Conservation (phyloP, 345 rosid genomes). For the Populus davidiana region DNA sequence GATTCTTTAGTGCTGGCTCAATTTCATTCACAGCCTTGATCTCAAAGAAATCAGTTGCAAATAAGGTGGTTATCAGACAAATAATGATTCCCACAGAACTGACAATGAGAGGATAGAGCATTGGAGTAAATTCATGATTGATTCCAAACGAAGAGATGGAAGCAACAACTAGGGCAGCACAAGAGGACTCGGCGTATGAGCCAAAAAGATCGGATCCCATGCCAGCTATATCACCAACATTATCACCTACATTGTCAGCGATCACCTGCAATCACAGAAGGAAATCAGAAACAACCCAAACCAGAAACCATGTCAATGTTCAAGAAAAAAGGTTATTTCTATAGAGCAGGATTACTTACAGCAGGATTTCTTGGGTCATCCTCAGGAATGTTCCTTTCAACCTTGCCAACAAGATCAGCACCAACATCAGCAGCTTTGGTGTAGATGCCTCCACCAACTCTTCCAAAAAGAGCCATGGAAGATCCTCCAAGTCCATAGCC, state of each 20-base stretch:
- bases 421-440: slow-evolving; percentile 89
- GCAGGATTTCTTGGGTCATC: slow-evolving; percentile 87
- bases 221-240: slow-evolving; percentile 83
- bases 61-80: slow-evolving; percentile 67
- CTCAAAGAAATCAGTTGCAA: slow-evolving; percentile 72
- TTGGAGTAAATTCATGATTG: slow-evolving; percentile 64
- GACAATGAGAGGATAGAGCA: slow-evolving; percentile 67
- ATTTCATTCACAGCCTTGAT: slow-evolving; percentile 69
- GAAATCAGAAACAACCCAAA: slow-evolving; percentile 1
- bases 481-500: slow-evolving; percentile 90
- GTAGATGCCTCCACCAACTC: slow-evolving; percentile 85
- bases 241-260: slow-evolving; percentile 85
- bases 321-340: not conserved
- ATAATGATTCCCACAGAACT: slow-evolving; percentile 71
- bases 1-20: slow-evolving; percentile 66
- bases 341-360: slow-evolving; percentile 38
- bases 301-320: not conserved
- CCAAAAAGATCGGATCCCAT: slow-evolving; percentile 85
- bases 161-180: slow-evolving; percentile 78
- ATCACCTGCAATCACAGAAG: slow-evolving; percentile 53
- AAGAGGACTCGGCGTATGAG: slow-evolving; percentile 70
- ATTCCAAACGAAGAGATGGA: slow-evolving; percentile 74
- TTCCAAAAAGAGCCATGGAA: slow-evolving; percentile 81
- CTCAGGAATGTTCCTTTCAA: slow-evolving; percentile 78
- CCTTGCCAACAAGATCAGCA: slow-evolving; percentile 88